A percentile compares a stretch with the other conserved stretches of the same genome.
phyloP scores from a whole-genome alignment of 768 basidiomycete species.

The Tylopilus sp. region DNA sequence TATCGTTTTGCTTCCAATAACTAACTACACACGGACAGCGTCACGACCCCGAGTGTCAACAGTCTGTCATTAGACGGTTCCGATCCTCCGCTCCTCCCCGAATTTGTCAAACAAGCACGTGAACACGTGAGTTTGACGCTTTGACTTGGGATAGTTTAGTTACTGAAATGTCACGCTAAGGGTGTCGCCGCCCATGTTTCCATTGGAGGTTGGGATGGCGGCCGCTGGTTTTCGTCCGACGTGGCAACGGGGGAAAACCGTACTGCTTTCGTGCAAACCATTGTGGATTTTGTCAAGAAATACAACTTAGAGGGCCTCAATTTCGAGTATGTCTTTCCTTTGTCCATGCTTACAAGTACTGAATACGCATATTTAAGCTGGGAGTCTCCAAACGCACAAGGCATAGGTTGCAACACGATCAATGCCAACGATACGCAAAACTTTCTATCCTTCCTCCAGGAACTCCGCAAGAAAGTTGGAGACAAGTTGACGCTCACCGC shows the following conservation, averaged over 20 bases:
- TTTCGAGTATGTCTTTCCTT: constrained; percentile 22
- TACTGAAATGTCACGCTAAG: constrained; percentile 31
- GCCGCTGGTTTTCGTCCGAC: constrained; percentile 56
- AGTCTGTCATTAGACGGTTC: constrained; percentile 37
- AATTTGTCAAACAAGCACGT: constrained; percentile 51
- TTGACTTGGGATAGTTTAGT: not conserved
- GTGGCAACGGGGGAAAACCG: constrained; percentile 56
- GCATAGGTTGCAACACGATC: not conserved
- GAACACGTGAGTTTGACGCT: constrained; percentile 26
- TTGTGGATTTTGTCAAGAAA: constrained; percentile 43
- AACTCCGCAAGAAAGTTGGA: not conserved
- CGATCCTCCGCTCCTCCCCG: constrained; percentile 46
- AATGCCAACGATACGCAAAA: not conserved
- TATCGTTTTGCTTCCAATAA: not conserved
- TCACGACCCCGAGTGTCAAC: constrained; percentile 32
- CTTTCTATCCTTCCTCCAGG: not conserved
- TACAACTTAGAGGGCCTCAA: constrained; percentile 58
- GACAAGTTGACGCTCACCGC: not conserved
- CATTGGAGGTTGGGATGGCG: constrained; percentile 72
- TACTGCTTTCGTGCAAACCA: constrained; percentile 60
- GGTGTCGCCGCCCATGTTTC: constrained; percentile 53
- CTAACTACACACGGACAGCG: constrained; percentile 19
- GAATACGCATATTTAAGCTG: constrained; percentile 10
- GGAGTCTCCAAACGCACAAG: not conserved
- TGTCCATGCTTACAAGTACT: not conserved